Percentiles rank a stretch among this genome's conserved stretches.
phyloP scores from a whole-genome alignment of 306 rosid genomes.

The Glycine soja region DNA sequence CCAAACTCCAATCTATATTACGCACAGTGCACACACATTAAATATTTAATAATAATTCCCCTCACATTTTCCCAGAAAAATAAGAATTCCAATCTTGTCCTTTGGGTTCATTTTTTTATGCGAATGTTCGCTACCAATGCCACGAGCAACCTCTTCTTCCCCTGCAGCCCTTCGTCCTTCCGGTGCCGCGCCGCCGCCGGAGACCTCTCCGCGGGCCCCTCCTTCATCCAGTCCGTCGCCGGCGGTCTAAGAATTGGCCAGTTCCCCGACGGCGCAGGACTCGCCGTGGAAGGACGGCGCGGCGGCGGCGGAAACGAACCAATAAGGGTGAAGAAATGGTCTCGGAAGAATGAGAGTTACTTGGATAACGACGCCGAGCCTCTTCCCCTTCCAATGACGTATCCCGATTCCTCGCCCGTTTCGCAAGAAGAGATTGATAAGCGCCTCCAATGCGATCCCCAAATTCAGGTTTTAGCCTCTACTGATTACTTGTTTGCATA shows the following conservation, averaged over 20 bases:
- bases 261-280: conserved; percentile 57
- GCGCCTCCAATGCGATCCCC: conserved; percentile 80
- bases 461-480: conserved; percentile 59
- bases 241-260: conserved; percentile 61
- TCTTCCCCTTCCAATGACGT: conserved; percentile 90
- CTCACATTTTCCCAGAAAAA: background rate
- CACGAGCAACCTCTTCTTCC: conserved; percentile 54
- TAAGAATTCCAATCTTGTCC: background rate
- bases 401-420: conserved; percentile 81
- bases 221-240: conserved; percentile 60
- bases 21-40: too few species aligned
- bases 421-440: conserved; percentile 73
- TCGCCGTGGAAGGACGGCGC: conserved; percentile 43
- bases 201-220: conserved; percentile 50
- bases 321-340: conserved; percentile 74
- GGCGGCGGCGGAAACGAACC: conserved; percentile 50
- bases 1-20: too few species aligned
- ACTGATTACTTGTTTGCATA: background rate
- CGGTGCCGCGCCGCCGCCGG: conserved; percentile 67
- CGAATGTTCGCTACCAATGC: conserved; percentile 74
- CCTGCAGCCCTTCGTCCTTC: conserved; percentile 43
- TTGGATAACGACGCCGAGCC: conserved; percentile 69
- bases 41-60: background rate
- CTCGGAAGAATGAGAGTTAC: conserved; percentile 76
- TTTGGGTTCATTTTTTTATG: background rate